Percentiles rank a stretch among this genome's conserved stretches.
These are phyloP conservation scores for Strombidium stylifer DNA, from an alignment of 73 alveolate genomes.

Conservation along the genomic window DNA sequence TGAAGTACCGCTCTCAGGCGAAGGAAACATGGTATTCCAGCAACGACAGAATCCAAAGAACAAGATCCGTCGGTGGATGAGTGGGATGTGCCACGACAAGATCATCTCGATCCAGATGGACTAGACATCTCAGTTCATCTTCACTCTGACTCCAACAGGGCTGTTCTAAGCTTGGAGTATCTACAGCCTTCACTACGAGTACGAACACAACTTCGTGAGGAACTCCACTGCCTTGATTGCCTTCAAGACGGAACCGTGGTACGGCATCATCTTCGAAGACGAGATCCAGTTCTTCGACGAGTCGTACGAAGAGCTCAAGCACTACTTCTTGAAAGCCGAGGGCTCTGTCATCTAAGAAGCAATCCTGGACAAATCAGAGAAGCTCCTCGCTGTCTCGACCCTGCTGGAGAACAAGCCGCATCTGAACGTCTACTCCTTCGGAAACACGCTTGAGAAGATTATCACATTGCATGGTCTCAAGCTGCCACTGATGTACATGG, in stretches of 20 bases:
- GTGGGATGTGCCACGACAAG: constrained; percentile 69
- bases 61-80: constrained; percentile 51
- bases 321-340: too few relatives aligned
- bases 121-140: constrained; percentile 43
- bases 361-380: constrained; percentile 52
- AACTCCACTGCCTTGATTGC: constrained; percentile 29
- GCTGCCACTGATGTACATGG: constrained; percentile 69
- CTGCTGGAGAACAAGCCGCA: constrained; percentile 68
- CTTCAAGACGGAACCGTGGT: constrained; percentile 33
- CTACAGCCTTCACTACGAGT: constrained; percentile 43
- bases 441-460: constrained; percentile 60
- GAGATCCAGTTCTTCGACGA: constrained; percentile 25
- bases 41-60: too few relatives aligned
- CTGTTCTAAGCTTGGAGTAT: constrained; percentile 81
- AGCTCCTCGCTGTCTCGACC: constrained; percentile 66
- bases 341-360: constrained; percentile 60
- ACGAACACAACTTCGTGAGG: constrained; percentile 11
- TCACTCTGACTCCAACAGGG: constrained; percentile 66
- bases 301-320: too few relatives aligned
- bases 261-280: constrained; percentile 34
- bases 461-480: constrained; percentile 63
- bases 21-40: constrained; percentile 16
- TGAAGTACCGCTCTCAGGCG: constrained; percentile 56
- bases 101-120: constrained; percentile 66
- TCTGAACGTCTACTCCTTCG: constrained; percentile 57